These are phyloP conservation scores for Insectozyma bohioensis DNA, from an alignment of 1,139 yeast genomes.

Conservation along the genomic window DNA sequence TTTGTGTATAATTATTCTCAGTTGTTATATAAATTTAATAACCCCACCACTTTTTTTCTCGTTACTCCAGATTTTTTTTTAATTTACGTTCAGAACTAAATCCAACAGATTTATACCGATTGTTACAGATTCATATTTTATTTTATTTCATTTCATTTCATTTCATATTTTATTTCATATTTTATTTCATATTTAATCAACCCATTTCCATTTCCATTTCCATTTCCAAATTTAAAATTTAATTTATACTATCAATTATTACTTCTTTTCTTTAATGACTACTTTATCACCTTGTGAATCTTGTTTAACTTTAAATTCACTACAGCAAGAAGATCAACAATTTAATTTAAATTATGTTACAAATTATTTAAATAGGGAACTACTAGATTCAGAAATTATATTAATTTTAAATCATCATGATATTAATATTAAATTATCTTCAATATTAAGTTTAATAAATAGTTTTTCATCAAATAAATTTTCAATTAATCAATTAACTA, in stretches of 20 bases:
- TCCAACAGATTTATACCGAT: too few species aligned
- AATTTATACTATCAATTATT: too few species aligned
- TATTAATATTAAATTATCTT: conserved; percentile 13
- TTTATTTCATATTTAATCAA: too few species aligned
- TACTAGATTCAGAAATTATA: conserved; percentile 11
- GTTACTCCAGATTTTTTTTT: conserved; percentile 3
- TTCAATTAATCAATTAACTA: conserved; percentile 9
- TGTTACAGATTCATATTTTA: too few species aligned
- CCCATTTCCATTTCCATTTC: too few species aligned
- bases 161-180: too few species aligned
- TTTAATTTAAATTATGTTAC: conserved; percentile 11
- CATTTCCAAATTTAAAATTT: too few species aligned
- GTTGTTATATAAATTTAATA: too few species aligned
- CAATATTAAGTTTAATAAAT: conserved; percentile 13
- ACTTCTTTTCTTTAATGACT: too few species aligned
- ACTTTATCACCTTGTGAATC: conserved; percentile 16
- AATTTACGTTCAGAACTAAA: neutral
- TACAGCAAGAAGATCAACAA: conserved; percentile 9
- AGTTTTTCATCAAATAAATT: conserved; percentile 6
- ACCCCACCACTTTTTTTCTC: conserved; percentile 3
- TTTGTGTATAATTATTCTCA: too few species aligned
- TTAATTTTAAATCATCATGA: conserved; percentile 13
- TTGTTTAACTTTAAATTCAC: conserved; percentile 13
- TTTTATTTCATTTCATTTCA: too few species aligned
- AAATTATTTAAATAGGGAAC: conserved; percentile 5